Conservation (phyloP, 2,329 filamentous ascomycete species). For the Aureobasidium sp. region DNA sequence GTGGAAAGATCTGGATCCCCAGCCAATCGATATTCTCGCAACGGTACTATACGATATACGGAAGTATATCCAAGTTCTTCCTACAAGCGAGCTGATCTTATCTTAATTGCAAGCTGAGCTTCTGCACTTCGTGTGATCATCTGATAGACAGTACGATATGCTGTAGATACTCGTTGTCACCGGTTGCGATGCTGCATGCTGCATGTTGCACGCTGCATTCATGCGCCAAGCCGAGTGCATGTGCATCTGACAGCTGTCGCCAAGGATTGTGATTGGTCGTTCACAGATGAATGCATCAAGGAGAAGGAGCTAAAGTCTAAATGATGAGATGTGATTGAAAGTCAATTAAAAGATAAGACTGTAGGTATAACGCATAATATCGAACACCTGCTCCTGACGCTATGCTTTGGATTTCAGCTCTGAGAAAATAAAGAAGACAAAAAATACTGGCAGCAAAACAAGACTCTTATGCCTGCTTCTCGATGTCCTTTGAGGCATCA, state of each 20-base stretch:
- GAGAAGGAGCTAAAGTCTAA: background rate
- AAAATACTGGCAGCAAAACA: background rate
- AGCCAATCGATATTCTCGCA: conserved; percentile 1
- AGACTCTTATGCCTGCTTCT: conserved; percentile 8
- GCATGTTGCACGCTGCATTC: background rate
- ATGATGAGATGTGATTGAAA: background rate
- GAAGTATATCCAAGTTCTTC: background rate
- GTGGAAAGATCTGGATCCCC: background rate
- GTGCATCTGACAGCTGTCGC: background rate
- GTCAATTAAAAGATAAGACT: background rate
- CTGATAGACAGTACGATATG: background rate
- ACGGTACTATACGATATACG: conserved; percentile 3
- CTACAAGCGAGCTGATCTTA: background rate
- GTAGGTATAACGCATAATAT: background rate
- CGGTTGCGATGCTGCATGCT: no score
- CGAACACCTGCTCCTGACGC: background rate
- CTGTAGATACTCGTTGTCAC: background rate
- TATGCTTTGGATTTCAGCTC: background rate
- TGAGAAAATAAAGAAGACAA: background rate
- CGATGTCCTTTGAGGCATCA: background rate
- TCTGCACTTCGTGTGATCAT: background rate
- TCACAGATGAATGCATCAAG: background rate
- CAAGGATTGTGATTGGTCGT: background rate
- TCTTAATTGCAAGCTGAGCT: background rate
- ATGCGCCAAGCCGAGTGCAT: background rate